A percentile compares a stretch with the other conserved stretches of the same genome.
These are phyloP conservation scores for Pseudogymnoascus verrucosus DNA, from an alignment of 2,329 filamentous ascomycete genomes.

Conservation along the genomic window DNA sequence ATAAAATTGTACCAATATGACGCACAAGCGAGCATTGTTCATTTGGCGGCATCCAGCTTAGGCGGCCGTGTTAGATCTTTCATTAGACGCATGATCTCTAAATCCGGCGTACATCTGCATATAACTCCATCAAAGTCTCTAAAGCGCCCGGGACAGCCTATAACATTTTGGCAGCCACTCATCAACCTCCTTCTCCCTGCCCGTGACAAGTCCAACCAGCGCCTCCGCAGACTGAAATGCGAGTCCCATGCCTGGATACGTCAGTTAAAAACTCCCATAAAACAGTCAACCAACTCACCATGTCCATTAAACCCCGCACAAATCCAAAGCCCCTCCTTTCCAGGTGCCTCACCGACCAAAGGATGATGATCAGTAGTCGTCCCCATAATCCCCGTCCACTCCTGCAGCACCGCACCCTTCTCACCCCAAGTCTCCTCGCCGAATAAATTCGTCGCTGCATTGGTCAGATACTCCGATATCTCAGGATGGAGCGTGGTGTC, in stretches of 20 bases:
- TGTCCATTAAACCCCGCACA: constrained; percentile 22
- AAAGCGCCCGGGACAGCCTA: background rate
- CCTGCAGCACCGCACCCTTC: constrained; percentile 36
- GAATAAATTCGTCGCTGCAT: constrained; percentile 30
- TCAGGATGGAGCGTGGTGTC: constrained; percentile 37
- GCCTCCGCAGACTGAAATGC: constrained; percentile 20
- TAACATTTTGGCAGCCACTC: constrained; percentile 19
- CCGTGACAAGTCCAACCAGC: constrained; percentile 18
- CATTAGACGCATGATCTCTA: background rate
- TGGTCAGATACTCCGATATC: constrained; percentile 33
- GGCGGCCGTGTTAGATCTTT: background rate
- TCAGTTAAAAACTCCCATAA: background rate
- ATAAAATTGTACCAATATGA: background rate
- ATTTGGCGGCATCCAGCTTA: background rate
- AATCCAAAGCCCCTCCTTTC: constrained; percentile 26
- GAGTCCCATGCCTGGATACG: constrained; percentile 16
- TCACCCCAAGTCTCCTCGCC: constrained; percentile 36
- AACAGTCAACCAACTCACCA: constrained; percentile 14
- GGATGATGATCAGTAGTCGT: constrained; percentile 46
- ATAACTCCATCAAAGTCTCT: background rate
- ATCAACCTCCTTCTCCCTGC: constrained; percentile 14
- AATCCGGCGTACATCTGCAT: background rate
- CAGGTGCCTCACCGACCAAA: constrained; percentile 42
- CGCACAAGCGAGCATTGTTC: background rate
- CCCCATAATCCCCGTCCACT: constrained; percentile 52